Conservation (phyloP, 1,284 basidiomycete species). For the Ceratobasidium sp. region DNA sequence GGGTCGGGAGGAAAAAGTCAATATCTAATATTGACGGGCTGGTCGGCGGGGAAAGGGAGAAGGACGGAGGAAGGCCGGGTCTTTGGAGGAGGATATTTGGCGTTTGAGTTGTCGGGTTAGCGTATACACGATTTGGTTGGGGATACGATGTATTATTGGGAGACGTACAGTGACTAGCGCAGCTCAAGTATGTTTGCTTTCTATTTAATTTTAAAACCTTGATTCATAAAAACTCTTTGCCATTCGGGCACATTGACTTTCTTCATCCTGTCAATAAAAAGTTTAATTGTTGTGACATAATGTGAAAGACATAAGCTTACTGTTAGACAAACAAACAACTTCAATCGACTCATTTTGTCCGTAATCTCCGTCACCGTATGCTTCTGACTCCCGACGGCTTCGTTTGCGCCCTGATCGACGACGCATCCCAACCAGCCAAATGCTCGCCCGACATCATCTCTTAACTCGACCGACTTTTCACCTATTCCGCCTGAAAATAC, state of each 20-base stretch:
- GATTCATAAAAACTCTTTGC: conserved; percentile 45
- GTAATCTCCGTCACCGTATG: conserved; percentile 58
- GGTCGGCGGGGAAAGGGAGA: neutral
- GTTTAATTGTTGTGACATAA: neutral
- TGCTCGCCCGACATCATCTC: conserved; percentile 69
- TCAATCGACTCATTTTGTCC: conserved; percentile 56
- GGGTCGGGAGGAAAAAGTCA: conserved; percentile 19
- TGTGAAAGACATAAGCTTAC: conserved; percentile 48
- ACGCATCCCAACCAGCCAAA: conserved; percentile 74
- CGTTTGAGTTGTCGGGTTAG: neutral
- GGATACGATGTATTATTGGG: conserved; percentile 2
- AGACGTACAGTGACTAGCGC: neutral
- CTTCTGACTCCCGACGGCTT: conserved; percentile 55
- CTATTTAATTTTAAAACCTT: conserved; percentile 30
- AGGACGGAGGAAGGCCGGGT: conserved; percentile 1
- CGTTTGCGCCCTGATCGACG: conserved; percentile 65
- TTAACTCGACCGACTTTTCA: conserved; percentile 74
- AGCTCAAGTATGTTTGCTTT: conserved; percentile 17
- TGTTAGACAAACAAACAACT: conserved; percentile 63
- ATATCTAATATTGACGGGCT: conserved; percentile 16
- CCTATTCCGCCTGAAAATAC: conserved; percentile 92
- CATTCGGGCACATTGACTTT: conserved; percentile 56
- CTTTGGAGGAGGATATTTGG: conserved; percentile 42
- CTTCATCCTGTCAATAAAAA: conserved; percentile 57
- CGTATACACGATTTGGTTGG: neutral